Base-by-base conservation (phyloP, 73 alveolate genomes). In the Stentor roeselii region DNA sequence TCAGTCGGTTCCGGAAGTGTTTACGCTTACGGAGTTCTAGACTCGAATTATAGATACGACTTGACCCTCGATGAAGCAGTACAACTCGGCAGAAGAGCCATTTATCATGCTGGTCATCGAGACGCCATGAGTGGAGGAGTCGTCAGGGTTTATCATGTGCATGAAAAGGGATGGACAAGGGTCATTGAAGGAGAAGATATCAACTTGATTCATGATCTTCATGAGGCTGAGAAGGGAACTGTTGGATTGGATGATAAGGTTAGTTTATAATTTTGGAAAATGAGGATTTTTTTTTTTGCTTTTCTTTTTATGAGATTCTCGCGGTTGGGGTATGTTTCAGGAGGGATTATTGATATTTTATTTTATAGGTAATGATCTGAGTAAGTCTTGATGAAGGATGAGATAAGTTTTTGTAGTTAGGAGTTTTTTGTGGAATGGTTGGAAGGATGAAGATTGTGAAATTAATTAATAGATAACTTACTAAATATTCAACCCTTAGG, bases 101-200 rank as follows among this genome's bases (percentile, higher is more conserved):
- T 98, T 85, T 93, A 95, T 84, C 98, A 95, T 75, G 99, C 99
- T 36, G 97, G 99, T 42, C 99, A 96, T 86, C 97, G 99, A 88
- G 99, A 98, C 83, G 97, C 99, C 59, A 99, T 98, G 85, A 97
- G 99, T 42, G 99, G 99, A 42, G 99, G 99, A 75, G 99, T 97
- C 76, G 99, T 95, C 82, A 94, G 99, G 87, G 98, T 98, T 83
- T 97, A 96, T 88, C 99, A 95, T 78, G 98, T 93, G 78, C 90
- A 90, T 83, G 90, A 90, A 86, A 96, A 90, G 34, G 95, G 97
- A 31, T 96, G 99, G 99, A 90, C 93, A 60, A 90, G 85, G 37
- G 86, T 94, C 39, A 95, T 93, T 76, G 98, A 95, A 76, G 98
- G 95, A 42, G 87, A 92, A 67, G 99, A 95, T 92, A 97, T 95